Percentiles rank a stretch among this genome's conserved stretches.
These are phyloP conservation scores for Acacia melanoxylon DNA, from an alignment of 306 rosid genomes.

Conservation along the genomic window DNA sequence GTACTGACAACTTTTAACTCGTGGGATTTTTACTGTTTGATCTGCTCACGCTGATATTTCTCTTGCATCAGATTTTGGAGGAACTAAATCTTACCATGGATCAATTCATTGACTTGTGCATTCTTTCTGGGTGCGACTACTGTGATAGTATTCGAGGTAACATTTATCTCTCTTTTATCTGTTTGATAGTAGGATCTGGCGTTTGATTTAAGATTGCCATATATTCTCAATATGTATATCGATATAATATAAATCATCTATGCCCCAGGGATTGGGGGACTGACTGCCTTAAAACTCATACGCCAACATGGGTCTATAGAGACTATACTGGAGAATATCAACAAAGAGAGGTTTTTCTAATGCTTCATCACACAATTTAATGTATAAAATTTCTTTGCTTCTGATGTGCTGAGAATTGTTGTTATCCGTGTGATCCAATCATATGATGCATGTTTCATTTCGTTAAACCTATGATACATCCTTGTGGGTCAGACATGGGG, in stretches of 20 bases:
- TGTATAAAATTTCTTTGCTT: background rate
- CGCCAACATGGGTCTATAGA: slow-evolving; percentile 95
- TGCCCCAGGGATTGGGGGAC: slow-evolving; percentile 91
- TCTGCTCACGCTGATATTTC: slow-evolving; percentile 31
- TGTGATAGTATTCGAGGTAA: slow-evolving; percentile 93
- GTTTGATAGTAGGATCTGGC: slow-evolving; percentile 4
- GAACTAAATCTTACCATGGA: slow-evolving; percentile 84
- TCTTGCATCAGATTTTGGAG: slow-evolving; percentile 74
- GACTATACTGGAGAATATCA: slow-evolving; percentile 77
- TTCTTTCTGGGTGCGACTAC: slow-evolving; percentile 97
- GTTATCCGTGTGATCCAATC: background rate
- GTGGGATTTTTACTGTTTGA: slow-evolving; percentile 4
- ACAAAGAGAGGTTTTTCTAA: slow-evolving; percentile 74
- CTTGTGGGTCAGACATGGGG: slow-evolving; percentile 6
- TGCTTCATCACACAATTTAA: background rate
- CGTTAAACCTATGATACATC: slow-evolving; percentile 16
- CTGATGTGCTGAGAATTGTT: background rate
- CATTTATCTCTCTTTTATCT: slow-evolving; percentile 19
- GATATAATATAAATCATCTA: slow-evolving; percentile 14
- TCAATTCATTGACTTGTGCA: slow-evolving; percentile 93
- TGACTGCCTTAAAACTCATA: slow-evolving; percentile 89
- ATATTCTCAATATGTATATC: slow-evolving; percentile 22
- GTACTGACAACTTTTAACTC: slow-evolving; percentile 43
- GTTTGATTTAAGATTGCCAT: slow-evolving; percentile 3
- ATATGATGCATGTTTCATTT: slow-evolving; percentile 7